A percentile compares a stretch with the other conserved stretches of the same genome.
Evolutionary conservation across 2,329 filamentous ascomycete species (phyloP).

Genomic region (Diaporthe destruens): DNA sequence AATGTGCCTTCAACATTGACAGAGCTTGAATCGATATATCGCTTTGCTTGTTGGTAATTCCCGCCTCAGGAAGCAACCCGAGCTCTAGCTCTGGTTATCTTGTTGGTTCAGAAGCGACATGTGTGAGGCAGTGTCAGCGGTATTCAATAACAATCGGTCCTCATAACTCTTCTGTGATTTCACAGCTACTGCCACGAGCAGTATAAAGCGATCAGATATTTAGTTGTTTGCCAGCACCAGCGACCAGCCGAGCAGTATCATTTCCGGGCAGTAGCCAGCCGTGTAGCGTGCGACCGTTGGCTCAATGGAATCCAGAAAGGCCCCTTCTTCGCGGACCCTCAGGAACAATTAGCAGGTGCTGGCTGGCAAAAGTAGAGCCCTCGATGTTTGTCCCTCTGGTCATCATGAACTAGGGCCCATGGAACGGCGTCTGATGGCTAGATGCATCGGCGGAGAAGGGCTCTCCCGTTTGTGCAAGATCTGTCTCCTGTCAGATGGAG

Average conservation of each 20-base stretch:
- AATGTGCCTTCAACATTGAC: not conserved
- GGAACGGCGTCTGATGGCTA: not conserved
- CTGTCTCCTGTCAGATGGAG: not conserved
- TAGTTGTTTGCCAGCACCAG: not conserved
- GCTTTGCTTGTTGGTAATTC: not conserved
- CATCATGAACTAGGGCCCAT: too few species aligned
- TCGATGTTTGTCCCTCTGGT: not conserved
- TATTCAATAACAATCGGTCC: not conserved
- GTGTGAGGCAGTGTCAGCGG: not conserved
- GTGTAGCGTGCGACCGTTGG: not conserved
- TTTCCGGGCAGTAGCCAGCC: not conserved
- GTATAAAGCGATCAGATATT: not conserved
- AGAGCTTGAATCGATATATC: not conserved
- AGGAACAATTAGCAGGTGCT: not conserved
- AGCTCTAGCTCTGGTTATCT: too few species aligned
- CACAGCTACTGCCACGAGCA: not conserved
- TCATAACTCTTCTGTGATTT: not conserved
- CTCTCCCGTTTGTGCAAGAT: not conserved
- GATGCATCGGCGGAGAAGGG: not conserved
- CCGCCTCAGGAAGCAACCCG: not conserved
- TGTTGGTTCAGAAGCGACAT: not conserved
- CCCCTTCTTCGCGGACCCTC: not conserved
- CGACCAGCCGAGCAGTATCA: not conserved
- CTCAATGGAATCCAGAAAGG: not conserved
- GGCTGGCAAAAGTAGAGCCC: not conserved